These are phyloP conservation scores for Candida glucosophila DNA, from an alignment of 1,139 yeast species.

Conservation along the genomic window DNA sequence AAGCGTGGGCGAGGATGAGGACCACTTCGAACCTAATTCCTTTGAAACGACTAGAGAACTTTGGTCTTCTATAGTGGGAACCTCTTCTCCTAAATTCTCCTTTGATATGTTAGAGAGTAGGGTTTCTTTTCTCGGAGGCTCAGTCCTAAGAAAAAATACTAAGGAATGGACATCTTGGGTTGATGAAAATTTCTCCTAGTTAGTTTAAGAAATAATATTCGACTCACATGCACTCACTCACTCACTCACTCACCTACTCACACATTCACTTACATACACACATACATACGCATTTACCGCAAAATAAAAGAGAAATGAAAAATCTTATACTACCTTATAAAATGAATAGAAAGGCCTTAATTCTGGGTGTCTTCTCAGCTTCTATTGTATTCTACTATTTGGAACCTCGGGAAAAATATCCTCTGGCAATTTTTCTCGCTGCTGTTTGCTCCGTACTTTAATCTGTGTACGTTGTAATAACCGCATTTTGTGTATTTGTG, in stretches of 20 bases:
- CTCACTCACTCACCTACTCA: too few relatives aligned
- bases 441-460: slow-evolving; percentile 27
- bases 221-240: too few relatives aligned
- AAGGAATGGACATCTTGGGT: slow-evolving; percentile 71
- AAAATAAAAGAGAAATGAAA: too few relatives aligned
- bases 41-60: slow-evolving; percentile 23
- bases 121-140: slow-evolving; percentile 63
- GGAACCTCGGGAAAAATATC: slow-evolving; percentile 55
- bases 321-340: too few relatives aligned
- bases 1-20: slow-evolving; percentile 8
- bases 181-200: slow-evolving; percentile 59
- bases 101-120: slow-evolving; percentile 68
- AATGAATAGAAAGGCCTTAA: too few relatives aligned
- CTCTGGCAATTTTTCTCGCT: slow-evolving; percentile 32
- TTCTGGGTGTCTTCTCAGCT: slow-evolving; percentile 1
- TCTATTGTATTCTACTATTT: slow-evolving; percentile 7
- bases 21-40: slow-evolving; percentile 18
- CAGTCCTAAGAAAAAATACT: slow-evolving; percentile 48
- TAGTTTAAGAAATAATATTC: too few relatives aligned
- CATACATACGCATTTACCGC: too few relatives aligned
- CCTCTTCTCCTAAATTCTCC: slow-evolving; percentile 28
- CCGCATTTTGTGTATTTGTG: slow-evolving; percentile 46
- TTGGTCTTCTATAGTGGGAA: slow-evolving; percentile 41
- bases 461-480: slow-evolving; percentile 33
- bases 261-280: slow-evolving; percentile 1